Evolutionary conservation across 2,329 filamentous ascomycete species (phyloP), one percentile per base, ranked within the genome.

Genomic region (Ceratocystis variospora): DNA sequence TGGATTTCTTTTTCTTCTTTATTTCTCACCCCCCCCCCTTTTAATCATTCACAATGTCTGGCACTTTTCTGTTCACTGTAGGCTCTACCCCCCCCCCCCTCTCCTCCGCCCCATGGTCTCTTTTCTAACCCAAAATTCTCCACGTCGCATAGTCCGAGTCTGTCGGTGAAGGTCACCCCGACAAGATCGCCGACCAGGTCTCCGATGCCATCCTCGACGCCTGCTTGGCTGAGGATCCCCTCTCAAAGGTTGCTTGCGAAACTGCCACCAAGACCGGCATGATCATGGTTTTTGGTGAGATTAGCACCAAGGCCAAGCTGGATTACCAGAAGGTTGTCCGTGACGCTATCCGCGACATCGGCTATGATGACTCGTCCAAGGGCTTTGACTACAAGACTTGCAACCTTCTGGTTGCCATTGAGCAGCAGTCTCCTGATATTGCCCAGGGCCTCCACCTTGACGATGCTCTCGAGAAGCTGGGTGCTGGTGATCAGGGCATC

Each of bases 351-450:
- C 93, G 96, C 86, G 93, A 96, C 76, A 99, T 99, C 76, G 94
- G 94, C 74, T 99, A 97, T 80, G 94, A 99, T 80, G 85, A 88
- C 79, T 97, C 94, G 66, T 83, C 84, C 74, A 99, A 99, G 87
- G 94, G 94, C 70, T 99, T 99, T 80, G 94, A 99, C 83, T 96
- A 96, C 90, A 97, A 97, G 88, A 99, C 94, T 72, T 93, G 89
- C 83, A 97, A 96, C 83, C 85, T 99, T 75, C 87, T 97, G 73
- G 92, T 97, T 74, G 94, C 93, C 80, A 96, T 99, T 78, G 94
- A 99, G 87, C 86, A 99, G 82, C 94, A 99, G 81, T 97, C 93
- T 69, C 89, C 93, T 74, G 94, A 99, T 79, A 99, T 99, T 75
- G 94, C 94, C 73, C 94, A 97, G 82, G 94, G 94, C 84, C 90